A percentile compares a stretch with the other conserved stretches of the same genome.
These are phyloP conservation scores for Arabidopsis thaliana DNA, from an alignment of 345 rosid species.

Conservation along the genomic window TAIR10.1 NC_003074.8:7422001-7422500, in stretches of 20 bases:
- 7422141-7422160: neutral
- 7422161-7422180: neutral
- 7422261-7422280: constrained; percentile 5
- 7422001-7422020: neutral
- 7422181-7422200: constrained; percentile 5
- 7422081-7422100: constrained; percentile 18
- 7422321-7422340: constrained; percentile 5
- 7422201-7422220: neutral
- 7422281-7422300: constrained; percentile 1
- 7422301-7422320: constrained; percentile 2
- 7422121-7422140: constrained; percentile 13
- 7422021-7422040: neutral
- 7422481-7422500: neutral
- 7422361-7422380: neutral
- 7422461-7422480: constrained; percentile 29
- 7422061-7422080: constrained; percentile 34
- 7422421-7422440: neutral
- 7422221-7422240: constrained; percentile 32
- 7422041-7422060: constrained; percentile 20
- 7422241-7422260: neutral
- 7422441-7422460: neutral
- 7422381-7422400: constrained; percentile 15
- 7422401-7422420: neutral
- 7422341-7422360: constrained; percentile 8
- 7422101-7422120: constrained; percentile 10